These are phyloP conservation scores for Stemphylium beticola DNA, from an alignment of 2,329 filamentous ascomycete genomes.

Conservation along the genomic window DNA sequence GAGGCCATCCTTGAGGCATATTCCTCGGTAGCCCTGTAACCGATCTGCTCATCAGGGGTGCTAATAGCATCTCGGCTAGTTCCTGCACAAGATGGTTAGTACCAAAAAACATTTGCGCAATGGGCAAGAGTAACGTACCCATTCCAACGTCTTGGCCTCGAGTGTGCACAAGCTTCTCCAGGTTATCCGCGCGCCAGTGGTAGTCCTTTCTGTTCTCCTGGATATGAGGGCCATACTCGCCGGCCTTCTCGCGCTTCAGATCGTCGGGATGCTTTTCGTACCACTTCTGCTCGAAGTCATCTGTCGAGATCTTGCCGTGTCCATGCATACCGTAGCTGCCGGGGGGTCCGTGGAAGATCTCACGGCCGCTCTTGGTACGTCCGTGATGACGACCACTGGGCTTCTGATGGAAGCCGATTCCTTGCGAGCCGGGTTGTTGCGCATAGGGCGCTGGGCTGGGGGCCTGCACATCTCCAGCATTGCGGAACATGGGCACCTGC, in stretches of 20 bases:
- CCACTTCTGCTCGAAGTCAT: slow-evolving; percentile 90
- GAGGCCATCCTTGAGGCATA: slow-evolving; percentile 78
- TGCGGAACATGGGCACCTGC: slow-evolving; percentile 90
- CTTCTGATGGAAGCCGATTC: slow-evolving; percentile 62
- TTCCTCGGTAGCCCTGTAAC: slow-evolving; percentile 84
- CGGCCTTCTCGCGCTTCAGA: slow-evolving; percentile 74
- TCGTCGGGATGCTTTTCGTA: slow-evolving; percentile 90
- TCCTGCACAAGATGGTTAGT: slow-evolving; percentile 62
- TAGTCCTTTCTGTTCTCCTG: slow-evolving; percentile 71
- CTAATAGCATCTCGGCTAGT: slow-evolving; percentile 67
- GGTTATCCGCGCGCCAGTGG: slow-evolving; percentile 84
- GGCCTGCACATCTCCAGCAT: slow-evolving; percentile 94
- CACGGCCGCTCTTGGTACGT: slow-evolving; percentile 75
- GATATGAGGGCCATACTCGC: slow-evolving; percentile 65
- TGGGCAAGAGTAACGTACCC: slow-evolving; percentile 52
- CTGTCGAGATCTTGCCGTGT: slow-evolving; percentile 74
- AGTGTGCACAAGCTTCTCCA: slow-evolving; percentile 87
- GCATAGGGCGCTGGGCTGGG: slow-evolving; percentile 75
- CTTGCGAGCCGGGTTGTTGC: slow-evolving; percentile 46
- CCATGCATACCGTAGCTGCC: slow-evolving; percentile 94
- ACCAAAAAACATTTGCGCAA: slow-evolving; percentile 49
- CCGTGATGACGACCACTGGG: slow-evolving; percentile 60
- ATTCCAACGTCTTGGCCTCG: slow-evolving; percentile 58
- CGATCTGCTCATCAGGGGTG: slow-evolving; percentile 89
- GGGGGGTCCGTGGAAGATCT: slow-evolving; percentile 73